Percentiles rank a stretch among this genome's conserved stretches.
Conservation (phyloP, 192 early-diverging fungal species). For the Coemansia sp. region DNA sequence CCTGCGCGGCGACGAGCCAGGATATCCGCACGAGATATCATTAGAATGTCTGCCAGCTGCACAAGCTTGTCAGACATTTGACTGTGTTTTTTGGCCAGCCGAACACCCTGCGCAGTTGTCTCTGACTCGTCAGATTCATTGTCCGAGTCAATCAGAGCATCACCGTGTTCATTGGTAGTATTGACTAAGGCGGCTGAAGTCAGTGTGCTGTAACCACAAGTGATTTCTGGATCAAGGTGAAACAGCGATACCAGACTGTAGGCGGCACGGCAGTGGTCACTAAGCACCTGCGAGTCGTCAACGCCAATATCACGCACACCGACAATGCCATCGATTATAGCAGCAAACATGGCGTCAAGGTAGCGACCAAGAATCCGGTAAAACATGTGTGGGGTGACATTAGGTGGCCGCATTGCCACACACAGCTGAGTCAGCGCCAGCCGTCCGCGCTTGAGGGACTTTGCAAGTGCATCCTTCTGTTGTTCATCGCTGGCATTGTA, state of each 20-base stretch:
- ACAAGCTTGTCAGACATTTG: constrained; percentile 9
- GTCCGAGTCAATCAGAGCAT: constrained; percentile 15
- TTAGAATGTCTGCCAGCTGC: constrained; percentile 47
- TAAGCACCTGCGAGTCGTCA: constrained; percentile 43
- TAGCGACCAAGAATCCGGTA: constrained; percentile 15
- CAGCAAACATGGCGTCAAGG: constrained; percentile 26
- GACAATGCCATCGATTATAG: constrained; percentile 16
- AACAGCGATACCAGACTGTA: constrained; percentile 7
- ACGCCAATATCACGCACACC: constrained; percentile 34
- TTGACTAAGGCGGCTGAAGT: neutral
- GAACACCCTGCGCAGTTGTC: neutral
- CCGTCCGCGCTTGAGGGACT: constrained; percentile 12
- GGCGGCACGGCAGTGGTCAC: constrained; percentile 31
- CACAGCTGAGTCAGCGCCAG: constrained; percentile 21
- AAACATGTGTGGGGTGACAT: constrained; percentile 24
- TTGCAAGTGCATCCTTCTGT: constrained; percentile 6
- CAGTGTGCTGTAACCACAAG: constrained; percentile 7
- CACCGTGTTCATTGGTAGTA: neutral
- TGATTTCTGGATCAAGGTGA: constrained; percentile 12
- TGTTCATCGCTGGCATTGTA: neutral
- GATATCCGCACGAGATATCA: constrained; percentile 43
- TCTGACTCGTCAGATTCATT: constrained; percentile 1
- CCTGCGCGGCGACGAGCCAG: constrained; percentile 44
- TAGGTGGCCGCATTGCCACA: constrained; percentile 23
- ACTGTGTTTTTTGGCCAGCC: constrained; percentile 26